Percentiles rank a stretch among this genome's conserved stretches.
phyloP scores from a whole-genome alignment of 2,329 filamentous ascomycete genomes.

The Emergomyces orientalis region DNA sequence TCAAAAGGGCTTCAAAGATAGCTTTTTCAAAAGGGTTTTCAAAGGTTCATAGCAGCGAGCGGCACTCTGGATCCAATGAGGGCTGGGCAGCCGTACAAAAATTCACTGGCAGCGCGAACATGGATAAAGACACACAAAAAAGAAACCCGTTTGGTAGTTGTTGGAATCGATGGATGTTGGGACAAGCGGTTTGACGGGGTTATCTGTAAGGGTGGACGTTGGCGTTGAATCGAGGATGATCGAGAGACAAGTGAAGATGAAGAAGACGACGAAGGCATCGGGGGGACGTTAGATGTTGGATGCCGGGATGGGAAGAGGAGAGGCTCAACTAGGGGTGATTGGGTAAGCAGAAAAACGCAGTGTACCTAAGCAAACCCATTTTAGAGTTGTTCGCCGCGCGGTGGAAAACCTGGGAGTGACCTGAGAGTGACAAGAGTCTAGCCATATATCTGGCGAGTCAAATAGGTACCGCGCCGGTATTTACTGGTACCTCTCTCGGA shows the following conservation, averaged over 20 bases:
- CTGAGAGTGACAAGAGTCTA: background rate
- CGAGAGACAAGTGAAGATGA: too few species aligned
- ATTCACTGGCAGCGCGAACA: background rate
- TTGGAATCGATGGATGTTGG: background rate
- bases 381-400: background rate
- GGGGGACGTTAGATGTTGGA: too few species aligned
- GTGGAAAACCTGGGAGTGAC: background rate
- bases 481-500: too few species aligned
- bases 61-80: background rate
- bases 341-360: slow-evolving; percentile 10
- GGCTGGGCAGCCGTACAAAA: background rate
- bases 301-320: too few species aligned
- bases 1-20: background rate
- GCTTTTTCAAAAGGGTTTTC: background rate
- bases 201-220: slow-evolving; percentile 2
- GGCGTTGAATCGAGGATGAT: background rate
- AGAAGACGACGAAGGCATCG: too few species aligned
- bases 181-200: background rate
- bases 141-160: background rate
- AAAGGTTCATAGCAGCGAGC: background rate
- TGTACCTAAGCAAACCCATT: too few species aligned
- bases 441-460: background rate
- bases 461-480: background rate
- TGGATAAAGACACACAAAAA: background rate
- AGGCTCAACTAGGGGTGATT: background rate